Evolutionary conservation across 805 yeast genomes (phyloP), one percentile per base, ranked within the genome.

Genomic region (Candida silvatica): DNA sequence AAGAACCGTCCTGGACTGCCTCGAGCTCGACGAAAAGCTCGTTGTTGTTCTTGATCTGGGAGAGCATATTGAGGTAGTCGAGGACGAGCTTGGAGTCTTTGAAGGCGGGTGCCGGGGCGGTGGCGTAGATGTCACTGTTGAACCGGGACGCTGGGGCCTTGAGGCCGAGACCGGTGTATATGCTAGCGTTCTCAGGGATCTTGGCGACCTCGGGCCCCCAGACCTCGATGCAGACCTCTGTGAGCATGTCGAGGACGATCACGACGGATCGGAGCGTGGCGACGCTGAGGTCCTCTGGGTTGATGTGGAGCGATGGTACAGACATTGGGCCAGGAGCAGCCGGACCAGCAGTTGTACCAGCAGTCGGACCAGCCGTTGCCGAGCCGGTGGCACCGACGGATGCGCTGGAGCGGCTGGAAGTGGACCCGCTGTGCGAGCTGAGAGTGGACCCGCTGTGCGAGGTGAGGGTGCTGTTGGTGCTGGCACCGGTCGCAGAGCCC

Each of bases 171-270:
- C 26, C 14, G 23, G 38, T 41, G 28, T 32, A 35, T 4, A 38
- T 31, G n/a, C 37, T 19, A 16, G 12, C 18, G 6, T n/a, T 24
- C 11, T 19, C 18, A 8, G 37, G 22, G 11, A n/a, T 4, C 6
- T 27, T 15, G 7, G 17, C 12, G 4, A 31, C 29, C 5, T 31
- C 31, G 4, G 26, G 25, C 27, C 40, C 43, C 52, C 55, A 50
- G 12, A 42, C 45, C 6, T 32, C 39, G 6, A 40, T 33, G 15
- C 44, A 25, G 4, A 61, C 43, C 39, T 62, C 67, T 8, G 67
- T 57, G 16, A 70, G 39, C 19, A 71, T 49, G 33, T 66, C 49
- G 8, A 66, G 35, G 7, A 68, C 34, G 2, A 66, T 49, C 17
- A 61, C 43, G 2, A 65, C 42, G 0, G 74, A 62, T 9, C 16